Evolutionary conservation across 1,284 basidiomycete genomes (phyloP).

Genomic region (Polyporus tsugae): DNA sequence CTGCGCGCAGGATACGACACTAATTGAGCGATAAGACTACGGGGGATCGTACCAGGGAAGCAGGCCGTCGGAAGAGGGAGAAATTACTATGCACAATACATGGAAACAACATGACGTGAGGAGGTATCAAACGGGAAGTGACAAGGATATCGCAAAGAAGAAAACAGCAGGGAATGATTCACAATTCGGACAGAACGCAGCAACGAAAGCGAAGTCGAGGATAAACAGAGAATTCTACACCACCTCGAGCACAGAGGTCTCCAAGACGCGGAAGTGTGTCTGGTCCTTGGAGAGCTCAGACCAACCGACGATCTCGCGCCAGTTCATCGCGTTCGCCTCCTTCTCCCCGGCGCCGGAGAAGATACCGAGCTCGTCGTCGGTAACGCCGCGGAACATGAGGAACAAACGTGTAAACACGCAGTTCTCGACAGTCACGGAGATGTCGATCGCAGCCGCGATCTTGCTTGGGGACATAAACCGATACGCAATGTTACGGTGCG

Average conservation of each 20-base stretch:
- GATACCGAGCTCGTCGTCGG: slow-evolving; percentile 77
- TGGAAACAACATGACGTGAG: slow-evolving; percentile 12
- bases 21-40: slow-evolving; percentile 41
- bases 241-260: slow-evolving; percentile 79
- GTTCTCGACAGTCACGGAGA: slow-evolving; percentile 78
- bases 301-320: slow-evolving; percentile 81
- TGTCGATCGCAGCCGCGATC: slow-evolving; percentile 84
- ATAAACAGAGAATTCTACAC: slow-evolving; percentile 31
- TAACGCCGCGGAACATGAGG: slow-evolving; percentile 81
- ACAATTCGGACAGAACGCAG: slow-evolving; percentile 5
- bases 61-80: slow-evolving; percentile 5
- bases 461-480: slow-evolving; percentile 80
- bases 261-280: slow-evolving; percentile 75
- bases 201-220: slow-evolving; percentile 5
- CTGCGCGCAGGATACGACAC: slow-evolving; percentile 32
- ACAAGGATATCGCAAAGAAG: slow-evolving; percentile 25
- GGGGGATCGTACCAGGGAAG: slow-evolving; percentile 12
- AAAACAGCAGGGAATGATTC: slow-evolving; percentile 3
- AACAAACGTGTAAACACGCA: slow-evolving; percentile 86
- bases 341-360: slow-evolving; percentile 85
- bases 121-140: slow-evolving; percentile 23
- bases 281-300: slow-evolving; percentile 78
- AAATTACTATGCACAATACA: slow-evolving; percentile 8
- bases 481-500: slow-evolving; percentile 85
- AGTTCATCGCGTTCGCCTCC: slow-evolving; percentile 79